A percentile compares a stretch with the other conserved stretches of the same genome.
Conservation (phyloP, 345 rosid species). For the Ricinus communis region DNA sequence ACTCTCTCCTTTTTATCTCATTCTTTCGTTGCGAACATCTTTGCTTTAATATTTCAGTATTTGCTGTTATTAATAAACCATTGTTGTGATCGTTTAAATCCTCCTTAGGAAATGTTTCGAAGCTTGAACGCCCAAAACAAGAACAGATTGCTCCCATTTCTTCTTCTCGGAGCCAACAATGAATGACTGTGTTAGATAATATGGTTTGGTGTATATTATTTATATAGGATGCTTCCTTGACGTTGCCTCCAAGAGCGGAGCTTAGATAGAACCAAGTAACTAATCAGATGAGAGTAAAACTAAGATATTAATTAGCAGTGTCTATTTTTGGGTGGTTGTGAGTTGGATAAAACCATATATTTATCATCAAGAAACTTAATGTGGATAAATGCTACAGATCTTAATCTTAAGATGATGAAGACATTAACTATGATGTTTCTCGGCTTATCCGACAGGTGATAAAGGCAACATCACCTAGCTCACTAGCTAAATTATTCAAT, state of each 20-base stretch:
- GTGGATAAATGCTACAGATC: not conserved
- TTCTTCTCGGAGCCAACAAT: not conserved
- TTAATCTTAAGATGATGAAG: not conserved
- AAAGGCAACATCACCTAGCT: not conserved
- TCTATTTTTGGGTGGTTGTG: not conserved
- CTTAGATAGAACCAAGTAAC: slow-evolving; percentile 19
- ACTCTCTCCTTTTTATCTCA: slow-evolving; percentile 4
- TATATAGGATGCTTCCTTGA: slow-evolving; percentile 1
- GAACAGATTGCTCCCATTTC: slow-evolving; percentile 29
- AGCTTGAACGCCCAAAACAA: slow-evolving; percentile 9
- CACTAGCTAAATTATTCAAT: not conserved
- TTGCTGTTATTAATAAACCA: not conserved
- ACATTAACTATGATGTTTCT: not conserved
- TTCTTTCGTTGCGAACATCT: slow-evolving; percentile 11
- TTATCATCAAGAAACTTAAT: not conserved
- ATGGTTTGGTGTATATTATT: not conserved
- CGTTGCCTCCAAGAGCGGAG: slow-evolving; percentile 23
- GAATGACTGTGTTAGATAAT: not conserved
- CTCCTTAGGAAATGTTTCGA: slow-evolving; percentile 10
- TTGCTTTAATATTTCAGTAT: slow-evolving; percentile 4
- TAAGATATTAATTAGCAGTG: not conserved
- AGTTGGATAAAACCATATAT: not conserved
- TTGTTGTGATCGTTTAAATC: slow-evolving; percentile 5
- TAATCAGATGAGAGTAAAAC: not conserved
- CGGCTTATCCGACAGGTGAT: slow-evolving; percentile 17